Base-by-base conservation (phyloP, 371 early-diverging fungal genomes). In the Mortierella sp. region DNA sequence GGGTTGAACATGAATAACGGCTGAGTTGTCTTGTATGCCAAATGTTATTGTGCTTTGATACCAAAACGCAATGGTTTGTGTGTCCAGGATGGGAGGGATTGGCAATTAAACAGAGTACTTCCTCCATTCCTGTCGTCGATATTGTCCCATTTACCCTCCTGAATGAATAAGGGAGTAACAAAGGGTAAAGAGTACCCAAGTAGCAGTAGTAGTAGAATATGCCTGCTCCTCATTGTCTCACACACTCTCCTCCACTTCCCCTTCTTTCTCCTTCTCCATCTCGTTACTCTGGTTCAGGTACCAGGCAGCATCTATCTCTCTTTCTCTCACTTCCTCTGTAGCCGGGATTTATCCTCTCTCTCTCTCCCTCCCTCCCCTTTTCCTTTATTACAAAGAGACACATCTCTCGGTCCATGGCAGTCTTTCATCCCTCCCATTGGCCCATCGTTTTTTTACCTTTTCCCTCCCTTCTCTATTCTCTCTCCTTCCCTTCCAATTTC, bases 351-450 rank as follows among this genome's bases (percentile, higher is more conserved):
- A 48, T 48, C 48, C 48, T 48, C 48, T 14, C 14, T 2, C 48
- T 48, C 48, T 21, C 14, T 38, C 31, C 19, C 13, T 71, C n/a
- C 21, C 28, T 71, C 28, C 44, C 47, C 16, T 71, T 38, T 13
- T 26, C 24, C 26, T 45, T 70, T 71, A 42, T 47, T 71, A 45
- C 47, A 26, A 71, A 71, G 38, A 65, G 19, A 19, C 65, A 65
- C 44, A 45, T 47, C 70, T 38, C 47, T 70, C 42, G 60, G 48
- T 48, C 14, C 48, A 48, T 3, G 60, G 9, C 38, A 58, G 65
- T 38, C 65, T 38, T 7, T 38, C 65, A 60, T 60, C 31, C 60
- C 60, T 60, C 60, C 60, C 60, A 60, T 60, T 60, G 60, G 60
- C 60, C 60, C 60, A 60, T 3, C 60, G 28, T 14, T 60, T 60